Evolutionary conservation across 345 rosid species (phyloP).

Genomic region (Gossypium anomalum): DNA sequence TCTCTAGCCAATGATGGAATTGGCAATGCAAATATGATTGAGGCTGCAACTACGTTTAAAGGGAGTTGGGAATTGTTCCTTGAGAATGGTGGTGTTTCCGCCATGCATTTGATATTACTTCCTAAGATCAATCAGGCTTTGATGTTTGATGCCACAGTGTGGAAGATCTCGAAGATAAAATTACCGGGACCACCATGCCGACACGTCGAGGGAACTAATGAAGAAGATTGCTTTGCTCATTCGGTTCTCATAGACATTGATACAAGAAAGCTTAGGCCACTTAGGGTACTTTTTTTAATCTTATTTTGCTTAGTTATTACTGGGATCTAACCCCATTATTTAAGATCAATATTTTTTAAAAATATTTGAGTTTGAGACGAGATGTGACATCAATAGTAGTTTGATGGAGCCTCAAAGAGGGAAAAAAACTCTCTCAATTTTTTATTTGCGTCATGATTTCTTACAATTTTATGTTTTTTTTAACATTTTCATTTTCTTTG

Average conservation of each 20-base stretch:
- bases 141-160: constrained; percentile 74
- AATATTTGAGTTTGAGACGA: too few species aligned
- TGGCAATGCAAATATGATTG: too few species aligned
- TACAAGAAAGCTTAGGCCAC: constrained; percentile 38
- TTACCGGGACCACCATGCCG: constrained; percentile 48
- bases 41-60: neutral
- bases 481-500: neutral
- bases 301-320: neutral
- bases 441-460: neutral
- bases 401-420: too few species aligned
- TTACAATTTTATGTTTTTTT: neutral
- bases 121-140: constrained; percentile 53
- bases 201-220: constrained; percentile 20
- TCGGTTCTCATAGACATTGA: constrained; percentile 50
- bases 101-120: constrained; percentile 71
- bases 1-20: too few species aligned
- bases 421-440: too few species aligned
- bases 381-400: too few species aligned
- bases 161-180: constrained; percentile 44
- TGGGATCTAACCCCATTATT: too few species aligned
- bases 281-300: constrained; percentile 26
- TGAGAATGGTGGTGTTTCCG: constrained; percentile 69
- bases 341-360: too few species aligned
- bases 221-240: constrained; percentile 67
- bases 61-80: constrained; percentile 63